Base-by-base conservation (phyloP, 331 rosid species). In the Arachis monticola region DNA sequence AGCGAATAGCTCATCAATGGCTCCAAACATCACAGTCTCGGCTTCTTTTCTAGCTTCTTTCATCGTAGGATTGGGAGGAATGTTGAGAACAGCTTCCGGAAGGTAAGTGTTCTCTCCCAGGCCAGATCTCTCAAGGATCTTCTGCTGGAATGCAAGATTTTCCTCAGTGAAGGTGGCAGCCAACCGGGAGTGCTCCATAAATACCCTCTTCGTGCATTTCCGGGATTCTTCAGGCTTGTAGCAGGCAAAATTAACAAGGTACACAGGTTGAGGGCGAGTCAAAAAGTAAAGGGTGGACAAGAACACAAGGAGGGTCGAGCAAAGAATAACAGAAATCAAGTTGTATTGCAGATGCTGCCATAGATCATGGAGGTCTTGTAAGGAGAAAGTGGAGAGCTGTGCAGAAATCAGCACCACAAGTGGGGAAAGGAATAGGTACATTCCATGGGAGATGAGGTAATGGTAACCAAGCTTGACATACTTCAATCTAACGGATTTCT, bases 391-490 rank as follows among this genome's bases (percentile, higher is more conserved):
- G 1, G 85, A 83, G 27, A 83, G 45, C 22, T 83, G 88, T 8
- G 80, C 82, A 1, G 60, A 80, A 2, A 71, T 31, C 38, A 82
- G 61, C 46, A 75, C 67, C 22, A 74, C 31, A 7, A 81, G 64
- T 73, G 89, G 89, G 38, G 82, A 73, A 0, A 81, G 27, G 62
- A 85, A 82, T 3, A 93, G 90, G 79, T 80, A 93, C 98, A 93
- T 93, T 59, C 89, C 97, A 85, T 91, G 98, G 65, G 97, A 89
- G 70, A 91, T 93, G 50, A 93, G 91, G 67, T 89, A 83, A 73
- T 91, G 98, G 85, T 93, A 93, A n/a, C 98, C 98, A 78, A 93
- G 98, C 79, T 89, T 93, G 7, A 93, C 97, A 74, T 93, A 93
- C 83, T 93, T 93, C 9, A 93, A 79, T 61, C 91, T 93, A 6